Evolutionary conservation across 1,139 yeast genomes (phyloP).

Genomic region (Zygoascus hellenicus): DNA sequence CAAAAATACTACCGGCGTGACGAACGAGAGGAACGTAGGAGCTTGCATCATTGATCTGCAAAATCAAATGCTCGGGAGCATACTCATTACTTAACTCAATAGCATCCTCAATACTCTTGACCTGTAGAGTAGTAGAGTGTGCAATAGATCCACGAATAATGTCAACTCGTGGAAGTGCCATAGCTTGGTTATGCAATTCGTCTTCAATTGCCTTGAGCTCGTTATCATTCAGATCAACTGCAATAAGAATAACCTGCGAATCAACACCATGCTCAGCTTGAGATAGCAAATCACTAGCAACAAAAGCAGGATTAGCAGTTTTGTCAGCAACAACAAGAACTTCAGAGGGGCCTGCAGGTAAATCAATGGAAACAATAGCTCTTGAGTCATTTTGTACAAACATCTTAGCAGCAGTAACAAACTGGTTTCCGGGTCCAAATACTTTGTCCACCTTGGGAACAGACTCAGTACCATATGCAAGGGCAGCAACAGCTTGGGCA

Average conservation of each 20-base stretch:
- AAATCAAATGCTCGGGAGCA: conserved; percentile 95
- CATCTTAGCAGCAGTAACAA: conserved; percentile 99
- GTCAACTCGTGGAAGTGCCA: conserved; percentile 84
- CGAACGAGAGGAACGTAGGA: conserved; percentile 66
- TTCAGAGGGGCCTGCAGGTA: conserved; percentile 99
- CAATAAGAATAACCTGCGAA: conserved; percentile 90
- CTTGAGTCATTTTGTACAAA: conserved; percentile 90
- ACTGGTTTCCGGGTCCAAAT: conserved; percentile 98
- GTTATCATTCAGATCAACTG: conserved; percentile 58
- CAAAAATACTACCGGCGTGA: conserved; percentile 94
- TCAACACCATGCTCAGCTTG: conserved; percentile 99
- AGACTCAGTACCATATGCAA: conserved; percentile 95
- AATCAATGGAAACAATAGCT: conserved; percentile 92
- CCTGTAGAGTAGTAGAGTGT: conserved; percentile 77
- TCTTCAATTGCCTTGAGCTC: conserved; percentile 66
- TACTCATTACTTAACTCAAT: conserved; percentile 77
- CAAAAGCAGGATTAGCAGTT: conserved; percentile 86
- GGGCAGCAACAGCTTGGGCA: conserved; percentile 97
- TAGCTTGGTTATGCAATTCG: conserved; percentile 80
- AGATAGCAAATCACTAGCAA: conserved; percentile 88
- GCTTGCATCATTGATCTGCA: conserved; percentile 77
- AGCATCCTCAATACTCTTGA: conserved; percentile 67
- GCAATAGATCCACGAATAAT: conserved; percentile 87
- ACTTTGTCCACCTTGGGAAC: conserved; percentile 94
- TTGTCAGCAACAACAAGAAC: conserved; percentile 89